Base-by-base conservation (phyloP, 352 stramenopile species). In the Phytophthora tentaculata region DNA sequence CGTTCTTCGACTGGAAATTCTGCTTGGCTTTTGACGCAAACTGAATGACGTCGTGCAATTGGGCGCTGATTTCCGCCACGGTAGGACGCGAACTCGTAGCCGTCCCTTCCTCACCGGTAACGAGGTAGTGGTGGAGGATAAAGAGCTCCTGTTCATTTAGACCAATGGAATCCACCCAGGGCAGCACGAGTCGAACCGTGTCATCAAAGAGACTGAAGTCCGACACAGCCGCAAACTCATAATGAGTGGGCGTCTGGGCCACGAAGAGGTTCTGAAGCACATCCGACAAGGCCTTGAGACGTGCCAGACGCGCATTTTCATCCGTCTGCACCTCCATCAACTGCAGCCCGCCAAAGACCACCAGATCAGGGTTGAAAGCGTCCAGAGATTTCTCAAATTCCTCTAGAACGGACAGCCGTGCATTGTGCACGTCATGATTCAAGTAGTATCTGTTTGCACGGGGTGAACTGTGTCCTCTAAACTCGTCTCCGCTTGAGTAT, bases 381-480 rank as follows among this genome's bases (percentile, higher is more conserved):
- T 87, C 76, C 12, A 95, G 55, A 6, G 79, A 76, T 8, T 76
- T 28, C 59, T 89, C 85, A 64, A 95, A 95, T 54, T 90, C 82
- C 56, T 95, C 87, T 9, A 95, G 59, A 28, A 94, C 87, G 14
- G 87, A 94, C 43, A 95, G 58, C 7, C 77, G 81, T 13, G 87
- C 85, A 54, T 95, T 95, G 72, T 95, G 86, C 29, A 94, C 88
- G 59, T 95, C 87, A 67, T 95, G 87, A 70, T 95, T 95, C 17
- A 95, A 75, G 55, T 95, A 95, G 60, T 95, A 95, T 12, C 87
- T 73, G 64, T 95, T 95, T 39, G 87, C 87, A 37, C 87, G 85
- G 14, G 85, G 85, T 5, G 87, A 90, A 28, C 61, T 69, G 58
- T 91, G 73, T 52, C 77, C 79, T 39, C 80, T 74, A 55, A 93